A percentile compares a stretch with the other conserved stretches of the same genome.
phyloP scores from a whole-genome alignment of 129 eudicot species.

The Gnaphalium uliginosum region DNA sequence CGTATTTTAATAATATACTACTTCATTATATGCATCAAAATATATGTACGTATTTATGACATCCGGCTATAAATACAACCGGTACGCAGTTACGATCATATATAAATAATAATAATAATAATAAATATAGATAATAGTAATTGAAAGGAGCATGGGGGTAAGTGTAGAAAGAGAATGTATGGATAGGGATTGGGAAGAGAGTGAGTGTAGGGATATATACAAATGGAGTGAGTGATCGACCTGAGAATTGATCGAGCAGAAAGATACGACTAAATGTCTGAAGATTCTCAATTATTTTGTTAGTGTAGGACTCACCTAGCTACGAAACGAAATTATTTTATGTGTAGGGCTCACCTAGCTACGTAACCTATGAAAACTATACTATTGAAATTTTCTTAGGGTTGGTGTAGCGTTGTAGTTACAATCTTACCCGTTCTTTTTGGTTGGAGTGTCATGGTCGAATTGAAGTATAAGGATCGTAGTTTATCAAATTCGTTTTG shows the following conservation, averaged over 20 bases:
- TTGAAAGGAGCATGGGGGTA: constrained; percentile 21
- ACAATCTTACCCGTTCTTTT: no score
- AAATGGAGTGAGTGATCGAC: constrained; percentile 15
- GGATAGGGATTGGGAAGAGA: constrained; percentile 35
- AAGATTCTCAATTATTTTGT: constrained; percentile 35
- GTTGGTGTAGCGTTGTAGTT: no score
- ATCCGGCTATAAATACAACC: no score
- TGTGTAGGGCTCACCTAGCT: neutral
- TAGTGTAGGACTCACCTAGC: constrained; percentile 17
- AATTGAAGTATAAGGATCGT: no score
- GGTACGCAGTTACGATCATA: neutral
- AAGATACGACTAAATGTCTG: constrained; percentile 24
- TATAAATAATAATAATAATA: neutral
- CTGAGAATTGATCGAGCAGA: constrained; percentile 4
- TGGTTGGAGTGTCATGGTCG: no score
- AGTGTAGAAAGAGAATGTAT: constrained; percentile 30
- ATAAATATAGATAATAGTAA: neutral
- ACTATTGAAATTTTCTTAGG: no score
- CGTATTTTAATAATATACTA: no score
- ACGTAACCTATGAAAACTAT: constrained; percentile 25
- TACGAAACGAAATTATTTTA: constrained; percentile 32
- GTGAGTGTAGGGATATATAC: constrained; percentile 1
- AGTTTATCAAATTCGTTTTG: no score
- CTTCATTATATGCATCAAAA: no score
- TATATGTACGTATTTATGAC: no score